Evolutionary conservation across 257 asterid species (phyloP), one percentile per base, ranked within the genome.

Genomic region (Nicotiana undulata): DNA sequence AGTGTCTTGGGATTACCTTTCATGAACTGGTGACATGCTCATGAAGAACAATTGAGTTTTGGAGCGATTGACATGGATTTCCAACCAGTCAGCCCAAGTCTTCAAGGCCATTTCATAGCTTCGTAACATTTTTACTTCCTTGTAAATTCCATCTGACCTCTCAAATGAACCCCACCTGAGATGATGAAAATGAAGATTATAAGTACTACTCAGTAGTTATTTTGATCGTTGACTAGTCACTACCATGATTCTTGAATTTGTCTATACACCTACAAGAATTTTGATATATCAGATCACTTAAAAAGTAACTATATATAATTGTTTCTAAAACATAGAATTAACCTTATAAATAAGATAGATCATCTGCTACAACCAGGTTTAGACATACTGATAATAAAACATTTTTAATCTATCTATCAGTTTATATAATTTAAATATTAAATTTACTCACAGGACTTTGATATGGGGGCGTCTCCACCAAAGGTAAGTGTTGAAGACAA

Each of bases 71-170:
- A 95, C 90, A 61, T 95, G 97, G 64, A 92, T 88, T 86, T 93
- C 97, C 86, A 93, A 52, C 98, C 98, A 95, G 52, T 95, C 97
- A 2, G 97, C 86, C 98, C 98, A 93, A 4, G 98, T 91, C 76
- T 81, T 91, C 6, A 93, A 83, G 6, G 97, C 97, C 98, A 93
- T 89, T 83, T 93, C 95, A 24, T 93, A 95, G 88, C 97, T 89
- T 9, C 96, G 95, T 5, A 91, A 83, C 97, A 93, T 93, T 52
- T 87, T 86, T 18, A 93, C 85, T 6, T 93, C 85, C 85, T 95
- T 93, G 89, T 89, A 84, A 68, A 93, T 86, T 40, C 95, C 95
- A 51, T 92, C 92, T 0, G 92, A 81, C 51, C 58, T 85, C 53
- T 88, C 86, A 79, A 93, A 92, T 1, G 98, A 87, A 67, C 97